Evolutionary conservation across 1,284 basidiomycete species (phyloP).

Genomic region (Leucoagaricus sp.): DNA sequence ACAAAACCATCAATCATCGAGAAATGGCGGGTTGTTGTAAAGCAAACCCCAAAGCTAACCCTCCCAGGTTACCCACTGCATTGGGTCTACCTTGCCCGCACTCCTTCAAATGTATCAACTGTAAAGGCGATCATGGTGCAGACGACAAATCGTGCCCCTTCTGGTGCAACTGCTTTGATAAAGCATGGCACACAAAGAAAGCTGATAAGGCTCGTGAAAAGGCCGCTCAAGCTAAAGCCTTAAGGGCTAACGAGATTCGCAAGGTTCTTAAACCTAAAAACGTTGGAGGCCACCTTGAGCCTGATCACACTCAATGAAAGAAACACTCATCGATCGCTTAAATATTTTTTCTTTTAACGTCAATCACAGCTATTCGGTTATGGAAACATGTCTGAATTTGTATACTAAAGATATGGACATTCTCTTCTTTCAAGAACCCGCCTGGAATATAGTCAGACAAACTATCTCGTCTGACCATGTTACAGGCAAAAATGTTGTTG

Average conservation of each 20-base stretch:
- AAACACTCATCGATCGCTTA: not conserved
- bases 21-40: slow-evolving; percentile 21
- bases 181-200: no score
- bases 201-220: not conserved
- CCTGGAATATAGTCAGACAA: no score
- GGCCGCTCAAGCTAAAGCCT: not conserved
- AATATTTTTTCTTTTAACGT: no score
- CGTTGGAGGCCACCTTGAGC: no score
- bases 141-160: not conserved
- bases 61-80: not conserved
- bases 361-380: not conserved
- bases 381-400: not conserved
- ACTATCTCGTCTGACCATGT: no score
- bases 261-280: no score
- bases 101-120: not conserved
- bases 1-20: no score
- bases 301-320: no score
- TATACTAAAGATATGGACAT: not conserved
- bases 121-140: not conserved
- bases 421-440: not conserved
- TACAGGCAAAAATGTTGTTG: no score
- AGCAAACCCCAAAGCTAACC: not conserved
- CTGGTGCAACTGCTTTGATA: not conserved
- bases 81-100: not conserved
- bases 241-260: not conserved